Percentiles rank a stretch among this genome's conserved stretches.
These are phyloP conservation scores for Cruciata laevipes DNA, from an alignment of 257 asterid species.

Conservation along the genomic window DNA sequence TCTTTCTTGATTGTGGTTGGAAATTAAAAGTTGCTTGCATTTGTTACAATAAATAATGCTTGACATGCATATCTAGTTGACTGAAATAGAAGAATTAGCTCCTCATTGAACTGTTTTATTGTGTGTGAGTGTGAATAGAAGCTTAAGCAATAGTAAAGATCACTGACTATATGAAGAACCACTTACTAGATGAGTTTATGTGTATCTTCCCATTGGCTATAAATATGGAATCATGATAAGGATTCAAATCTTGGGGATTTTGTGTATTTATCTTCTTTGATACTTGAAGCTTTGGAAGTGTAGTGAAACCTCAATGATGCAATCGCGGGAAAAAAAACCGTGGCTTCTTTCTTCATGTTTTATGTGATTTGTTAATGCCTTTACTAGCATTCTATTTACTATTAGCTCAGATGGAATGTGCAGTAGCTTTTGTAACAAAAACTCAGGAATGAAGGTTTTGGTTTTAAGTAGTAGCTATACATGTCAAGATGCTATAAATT, in stretches of 20 bases:
- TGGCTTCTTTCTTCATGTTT: neutral
- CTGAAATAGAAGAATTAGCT: neutral
- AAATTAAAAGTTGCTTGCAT: neutral
- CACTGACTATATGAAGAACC: neutral
- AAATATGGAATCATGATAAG: neutral
- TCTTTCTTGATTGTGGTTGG: no score
- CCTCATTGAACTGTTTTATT: neutral
- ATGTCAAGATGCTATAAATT: neutral
- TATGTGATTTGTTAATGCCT: neutral
- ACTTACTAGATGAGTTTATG: neutral
- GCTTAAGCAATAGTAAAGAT: neutral
- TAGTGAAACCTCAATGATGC: neutral
- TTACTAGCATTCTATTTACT: neutral
- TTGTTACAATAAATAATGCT: neutral
- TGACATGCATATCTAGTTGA: neutral
- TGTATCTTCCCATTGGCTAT: neutral
- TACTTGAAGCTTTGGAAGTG: neutral
- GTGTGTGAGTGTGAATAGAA: no score
- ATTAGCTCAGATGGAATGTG: neutral
- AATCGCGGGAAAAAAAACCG: neutral
- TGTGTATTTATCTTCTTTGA: neutral
- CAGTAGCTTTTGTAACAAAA: neutral
- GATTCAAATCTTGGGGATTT: neutral
- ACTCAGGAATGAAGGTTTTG: neutral
- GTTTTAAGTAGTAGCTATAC: neutral